phyloP scores from a whole-genome alignment of 768 basidiomycete species.

The Leccinum incarnatum region DNA sequence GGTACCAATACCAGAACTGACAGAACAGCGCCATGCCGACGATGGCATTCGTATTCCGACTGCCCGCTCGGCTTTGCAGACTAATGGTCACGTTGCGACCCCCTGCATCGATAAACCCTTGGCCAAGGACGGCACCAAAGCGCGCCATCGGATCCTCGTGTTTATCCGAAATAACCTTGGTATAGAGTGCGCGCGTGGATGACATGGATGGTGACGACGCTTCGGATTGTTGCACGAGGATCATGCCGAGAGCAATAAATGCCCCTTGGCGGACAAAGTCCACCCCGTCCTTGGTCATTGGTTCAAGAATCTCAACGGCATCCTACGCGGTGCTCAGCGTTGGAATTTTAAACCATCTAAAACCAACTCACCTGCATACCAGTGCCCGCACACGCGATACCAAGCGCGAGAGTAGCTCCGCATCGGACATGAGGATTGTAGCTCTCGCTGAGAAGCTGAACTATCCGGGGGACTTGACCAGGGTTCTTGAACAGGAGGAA shows the following conservation, averaged over 20 bases:
- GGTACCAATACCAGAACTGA: constrained; percentile 99
- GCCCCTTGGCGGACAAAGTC: constrained; percentile 99
- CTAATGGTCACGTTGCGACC: constrained; percentile 95
- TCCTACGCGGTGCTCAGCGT: constrained; percentile 49
- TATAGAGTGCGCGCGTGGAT: constrained; percentile 78
- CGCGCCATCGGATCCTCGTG: constrained; percentile 99
- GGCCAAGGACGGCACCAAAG: constrained; percentile 93
- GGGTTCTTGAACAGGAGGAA: constrained; percentile 98
- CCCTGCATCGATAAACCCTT: constrained; percentile 97
- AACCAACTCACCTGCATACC: constrained; percentile 73
- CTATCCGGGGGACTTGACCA: constrained; percentile 91
- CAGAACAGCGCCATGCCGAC: constrained; percentile 98
- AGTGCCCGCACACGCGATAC: constrained; percentile 96
- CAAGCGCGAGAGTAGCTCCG: constrained; percentile 93
- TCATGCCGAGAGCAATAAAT: constrained; percentile 92
- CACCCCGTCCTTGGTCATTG: constrained; percentile 96
- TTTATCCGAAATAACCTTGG: constrained; percentile 90
- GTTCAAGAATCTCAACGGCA: constrained; percentile 93
- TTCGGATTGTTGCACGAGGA: constrained; percentile 95
- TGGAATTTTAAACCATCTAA: neutral
- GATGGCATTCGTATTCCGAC: constrained; percentile 88
- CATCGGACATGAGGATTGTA: constrained; percentile 99
- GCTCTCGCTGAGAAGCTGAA: constrained; percentile 94
- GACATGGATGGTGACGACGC: constrained; percentile 81
- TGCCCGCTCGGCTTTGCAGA: constrained; percentile 90